These are phyloP conservation scores for Lentinula guzmanii DNA, from an alignment of 768 basidiomycete species.

Conservation along the genomic window DNA sequence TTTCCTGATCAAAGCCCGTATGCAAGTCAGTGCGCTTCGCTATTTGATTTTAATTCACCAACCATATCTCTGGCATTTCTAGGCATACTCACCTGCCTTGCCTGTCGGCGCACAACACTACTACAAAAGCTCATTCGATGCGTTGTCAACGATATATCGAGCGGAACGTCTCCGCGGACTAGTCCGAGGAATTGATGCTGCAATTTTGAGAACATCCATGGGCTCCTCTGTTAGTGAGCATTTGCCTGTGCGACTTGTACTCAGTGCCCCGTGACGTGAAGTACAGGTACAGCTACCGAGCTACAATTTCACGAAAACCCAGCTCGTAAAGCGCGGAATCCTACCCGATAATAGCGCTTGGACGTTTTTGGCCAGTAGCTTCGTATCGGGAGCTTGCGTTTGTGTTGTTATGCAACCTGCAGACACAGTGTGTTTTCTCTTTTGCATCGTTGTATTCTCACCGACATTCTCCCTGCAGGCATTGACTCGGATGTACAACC, in stretches of 20 bases:
- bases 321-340: conserved; percentile 62
- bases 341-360: conserved; percentile 72
- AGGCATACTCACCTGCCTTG: conserved; percentile 92
- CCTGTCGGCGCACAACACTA: conserved; percentile 94
- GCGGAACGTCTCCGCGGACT: conserved; percentile 78
- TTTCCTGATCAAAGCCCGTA: conserved; percentile 94
- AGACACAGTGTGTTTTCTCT: conserved; percentile 51
- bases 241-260: not conserved
- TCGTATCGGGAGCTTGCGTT: conserved; percentile 88
- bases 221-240: conserved; percentile 65
- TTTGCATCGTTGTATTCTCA: not conserved
- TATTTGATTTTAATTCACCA: not conserved
- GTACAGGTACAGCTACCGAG: conserved; percentile 85
- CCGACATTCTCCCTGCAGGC: conserved; percentile 37
- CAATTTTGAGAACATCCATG: conserved; percentile 90
- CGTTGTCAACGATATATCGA: conserved; percentile 70
- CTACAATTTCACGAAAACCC: conserved; percentile 89
- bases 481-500: conserved; percentile 94
- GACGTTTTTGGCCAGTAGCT: conserved; percentile 85
- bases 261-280: not conserved
- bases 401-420: conserved; percentile 93
- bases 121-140: conserved; percentile 82
- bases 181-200: conserved; percentile 88
- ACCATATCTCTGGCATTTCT: not conserved
- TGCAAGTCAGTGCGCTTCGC: conserved; percentile 61